Evolutionary conservation across 2,329 filamentous ascomycete species (phyloP).

Genomic region (Cladosporium velox): DNA sequence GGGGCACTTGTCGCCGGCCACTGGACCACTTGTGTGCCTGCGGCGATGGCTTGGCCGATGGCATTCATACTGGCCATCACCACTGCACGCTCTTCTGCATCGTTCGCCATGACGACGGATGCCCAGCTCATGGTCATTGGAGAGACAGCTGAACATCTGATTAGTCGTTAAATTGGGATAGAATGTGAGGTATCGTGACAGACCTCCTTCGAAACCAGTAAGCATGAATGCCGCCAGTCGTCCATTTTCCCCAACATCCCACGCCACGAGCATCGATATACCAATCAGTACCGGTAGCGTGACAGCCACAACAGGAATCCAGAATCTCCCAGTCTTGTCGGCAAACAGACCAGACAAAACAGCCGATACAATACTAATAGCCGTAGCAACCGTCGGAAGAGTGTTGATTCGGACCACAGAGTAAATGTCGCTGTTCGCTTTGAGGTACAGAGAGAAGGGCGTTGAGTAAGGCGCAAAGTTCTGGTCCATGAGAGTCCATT

Average conservation of each 20-base stretch:
- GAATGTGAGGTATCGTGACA: not conserved
- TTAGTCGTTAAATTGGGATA: not conserved
- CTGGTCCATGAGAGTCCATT: conserved; percentile 44
- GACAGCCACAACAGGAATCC: conserved; percentile 37
- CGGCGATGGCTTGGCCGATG: conserved; percentile 46
- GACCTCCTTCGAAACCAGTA: conserved; percentile 40
- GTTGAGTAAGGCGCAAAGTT: conserved; percentile 40
- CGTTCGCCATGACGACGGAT: conserved; percentile 7
- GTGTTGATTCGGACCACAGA: conserved; percentile 47
- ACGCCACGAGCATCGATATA: conserved; percentile 40
- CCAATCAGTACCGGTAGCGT: conserved; percentile 41
- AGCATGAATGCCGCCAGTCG: conserved; percentile 44
- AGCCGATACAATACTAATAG: conserved; percentile 42
- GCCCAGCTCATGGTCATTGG: conserved; percentile 22
- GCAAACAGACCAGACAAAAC: conserved; percentile 39
- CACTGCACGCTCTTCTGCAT: conserved; percentile 44
- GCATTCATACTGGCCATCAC: conserved; percentile 49
- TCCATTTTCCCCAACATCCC: conserved; percentile 43
- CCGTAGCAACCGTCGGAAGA: conserved; percentile 44
- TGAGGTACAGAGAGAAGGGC: conserved; percentile 47
- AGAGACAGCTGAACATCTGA: not conserved
- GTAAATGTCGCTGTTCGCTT: conserved; percentile 29
- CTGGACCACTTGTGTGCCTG: conserved; percentile 44
- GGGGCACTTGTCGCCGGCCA: conserved; percentile 43
- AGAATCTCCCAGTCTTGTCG: conserved; percentile 41